Conservation (phyloP, 768 basidiomycete species). For the Phlebiopsis flavidoalba region DNA sequence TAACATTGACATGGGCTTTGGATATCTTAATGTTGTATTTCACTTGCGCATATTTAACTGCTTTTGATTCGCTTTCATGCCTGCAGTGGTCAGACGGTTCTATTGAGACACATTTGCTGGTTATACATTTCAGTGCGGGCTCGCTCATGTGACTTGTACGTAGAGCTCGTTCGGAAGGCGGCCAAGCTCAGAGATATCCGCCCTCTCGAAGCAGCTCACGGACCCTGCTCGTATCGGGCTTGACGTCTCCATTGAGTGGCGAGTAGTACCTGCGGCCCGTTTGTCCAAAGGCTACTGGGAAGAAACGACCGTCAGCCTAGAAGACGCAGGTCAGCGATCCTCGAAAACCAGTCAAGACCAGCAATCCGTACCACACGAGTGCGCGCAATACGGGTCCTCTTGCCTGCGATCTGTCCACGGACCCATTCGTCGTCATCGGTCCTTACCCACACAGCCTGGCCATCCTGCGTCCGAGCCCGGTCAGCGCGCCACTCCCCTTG, state of each 20-base stretch:
- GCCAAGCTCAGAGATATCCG: constrained; percentile 33
- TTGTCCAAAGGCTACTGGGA: constrained; percentile 42
- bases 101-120: too few species aligned
- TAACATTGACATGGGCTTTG: not conserved
- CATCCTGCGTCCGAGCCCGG: constrained; percentile 27
- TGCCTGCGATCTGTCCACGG: constrained; percentile 42
- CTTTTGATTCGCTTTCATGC: not conserved
- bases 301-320: constrained; percentile 48
- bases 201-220: constrained; percentile 43
- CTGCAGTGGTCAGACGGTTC: not conserved
- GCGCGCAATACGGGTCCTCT: constrained; percentile 37
- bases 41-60: not conserved
- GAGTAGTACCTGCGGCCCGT: constrained; percentile 56
- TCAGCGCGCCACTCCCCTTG: not conserved
- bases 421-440: constrained; percentile 48
- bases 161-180: too few species aligned
- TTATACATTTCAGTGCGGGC: too few species aligned
- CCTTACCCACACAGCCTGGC: constrained; percentile 49
- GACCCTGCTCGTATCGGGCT: constrained; percentile 47
- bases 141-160: not conserved
- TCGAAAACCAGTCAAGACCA: not conserved
- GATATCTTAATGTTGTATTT: not conserved
- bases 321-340: not conserved
- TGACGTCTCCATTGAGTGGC: constrained; percentile 62
- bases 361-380: constrained; percentile 39